A percentile compares a stretch with the other conserved stretches of the same genome.
Conservation (phyloP, 805 yeast genomes). For the Candida quercuum region DNA sequence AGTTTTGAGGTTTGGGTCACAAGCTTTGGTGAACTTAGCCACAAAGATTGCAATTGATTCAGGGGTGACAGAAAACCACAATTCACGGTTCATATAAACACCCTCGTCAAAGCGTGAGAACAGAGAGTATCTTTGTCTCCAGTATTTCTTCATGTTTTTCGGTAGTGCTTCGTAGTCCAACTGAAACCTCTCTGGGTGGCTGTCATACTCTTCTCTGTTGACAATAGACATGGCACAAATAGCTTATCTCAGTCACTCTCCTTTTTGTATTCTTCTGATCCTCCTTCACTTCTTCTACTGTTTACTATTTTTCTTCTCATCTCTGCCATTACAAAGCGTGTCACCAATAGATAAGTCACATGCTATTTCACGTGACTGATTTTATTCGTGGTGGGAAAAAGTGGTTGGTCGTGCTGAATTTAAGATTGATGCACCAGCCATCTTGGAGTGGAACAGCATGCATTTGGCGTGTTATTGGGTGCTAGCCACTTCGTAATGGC, state of each 20-base stretch:
- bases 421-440: too few relatives aligned
- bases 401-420: too few relatives aligned
- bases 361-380: too few relatives aligned
- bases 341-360: too few relatives aligned
- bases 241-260: too few relatives aligned
- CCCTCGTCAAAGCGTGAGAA: constrained; percentile 67
- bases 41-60: constrained; percentile 61
- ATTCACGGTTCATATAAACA: constrained; percentile 59
- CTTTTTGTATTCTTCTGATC: too few relatives aligned
- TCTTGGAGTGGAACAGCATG: not conserved
- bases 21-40: constrained; percentile 46
- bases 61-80: constrained; percentile 89
- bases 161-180: constrained; percentile 10
- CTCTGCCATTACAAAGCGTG: too few relatives aligned
- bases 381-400: too few relatives aligned
- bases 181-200: not conserved
- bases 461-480: not conserved
- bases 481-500: not conserved
- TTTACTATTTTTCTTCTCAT: too few relatives aligned
- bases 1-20: constrained; percentile 42
- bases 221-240: constrained; percentile 1
- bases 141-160: constrained; percentile 30
- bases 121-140: constrained; percentile 55
- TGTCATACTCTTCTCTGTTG: not conserved
- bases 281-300: too few relatives aligned